A percentile compares a stretch with the other conserved stretches of the same genome.
Conservation (phyloP, 768 basidiomycete species). For the Rhizopogon rudus region DNA sequence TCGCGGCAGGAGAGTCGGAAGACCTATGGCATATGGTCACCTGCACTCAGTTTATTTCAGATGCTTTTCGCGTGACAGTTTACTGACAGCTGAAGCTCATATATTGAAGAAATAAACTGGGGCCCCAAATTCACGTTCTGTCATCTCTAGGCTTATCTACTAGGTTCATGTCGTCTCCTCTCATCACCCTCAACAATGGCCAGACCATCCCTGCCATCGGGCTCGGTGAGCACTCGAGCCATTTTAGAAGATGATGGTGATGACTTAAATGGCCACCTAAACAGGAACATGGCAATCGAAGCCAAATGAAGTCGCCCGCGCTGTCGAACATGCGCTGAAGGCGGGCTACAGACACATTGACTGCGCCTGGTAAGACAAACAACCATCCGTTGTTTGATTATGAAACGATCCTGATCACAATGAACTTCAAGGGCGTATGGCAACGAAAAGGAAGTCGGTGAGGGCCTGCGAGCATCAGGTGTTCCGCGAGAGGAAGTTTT, state of each 20-base stretch:
- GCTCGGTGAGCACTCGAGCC: slow-evolving; percentile 38
- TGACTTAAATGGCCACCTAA: neutral
- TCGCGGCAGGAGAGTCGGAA: too few species aligned
- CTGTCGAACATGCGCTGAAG: slow-evolving; percentile 72
- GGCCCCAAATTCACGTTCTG: too few species aligned
- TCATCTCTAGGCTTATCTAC: neutral
- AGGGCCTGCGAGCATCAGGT: slow-evolving; percentile 73
- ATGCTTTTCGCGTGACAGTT: too few species aligned
- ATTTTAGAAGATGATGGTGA: neutral
- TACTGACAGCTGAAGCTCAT: too few species aligned
- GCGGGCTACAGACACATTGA: slow-evolving; percentile 78
- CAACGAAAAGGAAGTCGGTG: slow-evolving; percentile 82
- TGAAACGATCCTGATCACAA: slow-evolving; percentile 2
- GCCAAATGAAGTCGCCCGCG: slow-evolving; percentile 62
- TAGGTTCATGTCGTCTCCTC: slow-evolving; percentile 34
- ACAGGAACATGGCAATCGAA: slow-evolving; percentile 80
- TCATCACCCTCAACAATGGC: slow-evolving; percentile 59
- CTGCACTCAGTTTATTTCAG: too few species aligned
- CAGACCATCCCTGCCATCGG: slow-evolving; percentile 51
- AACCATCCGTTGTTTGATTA: neutral
- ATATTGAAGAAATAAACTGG: too few species aligned
- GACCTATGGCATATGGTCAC: too few species aligned
- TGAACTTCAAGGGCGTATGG: slow-evolving; percentile 45
- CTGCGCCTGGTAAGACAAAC: slow-evolving; percentile 46
- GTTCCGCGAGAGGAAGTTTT: slow-evolving; percentile 72